Conservation (phyloP, 75 land plant species). For the Picea glauca region DNA sequence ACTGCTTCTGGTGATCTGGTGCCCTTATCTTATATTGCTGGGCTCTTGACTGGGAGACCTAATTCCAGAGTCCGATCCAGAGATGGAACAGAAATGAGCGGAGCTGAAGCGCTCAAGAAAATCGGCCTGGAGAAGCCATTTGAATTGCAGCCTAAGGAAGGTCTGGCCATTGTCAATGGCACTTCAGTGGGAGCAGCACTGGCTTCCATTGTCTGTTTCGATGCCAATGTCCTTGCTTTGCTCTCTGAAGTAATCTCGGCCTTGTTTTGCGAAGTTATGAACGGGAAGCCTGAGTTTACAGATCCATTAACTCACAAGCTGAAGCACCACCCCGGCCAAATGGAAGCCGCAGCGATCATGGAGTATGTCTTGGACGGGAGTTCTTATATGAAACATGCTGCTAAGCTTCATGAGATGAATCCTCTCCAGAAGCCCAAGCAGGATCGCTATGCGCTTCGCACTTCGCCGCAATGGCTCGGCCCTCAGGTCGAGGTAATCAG, state of each 20-base stretch:
- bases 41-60: conserved; percentile 31
- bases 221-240: conserved; percentile 22
- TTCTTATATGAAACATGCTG: conserved; percentile 35
- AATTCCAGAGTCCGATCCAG: conserved; percentile 13
- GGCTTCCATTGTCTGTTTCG: conserved; percentile 28
- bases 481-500: conserved; percentile 46
- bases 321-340: conserved; percentile 45
- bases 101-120: conserved; percentile 17
- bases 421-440: conserved; percentile 66
- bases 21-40: conserved; percentile 38
- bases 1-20: conserved; percentile 25
- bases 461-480: conserved; percentile 33
- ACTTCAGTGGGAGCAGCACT: conserved; percentile 31
- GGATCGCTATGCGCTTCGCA: conserved; percentile 37
- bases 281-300: conserved; percentile 23
- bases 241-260: conserved; percentile 33
- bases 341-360: conserved; percentile 61
- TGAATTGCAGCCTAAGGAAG: conserved; percentile 30
- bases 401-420: conserved; percentile 47
- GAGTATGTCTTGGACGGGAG: conserved; percentile 39
- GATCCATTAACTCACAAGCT: conserved; percentile 27
- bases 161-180: conserved; percentile 33
- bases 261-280: conserved; percentile 40
- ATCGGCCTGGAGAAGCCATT: conserved; percentile 17
- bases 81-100: conserved; percentile 13